phyloP scores from a whole-genome alignment of 371 early-diverging fungal genomes.

The Synchytrium microbalum region DNA sequence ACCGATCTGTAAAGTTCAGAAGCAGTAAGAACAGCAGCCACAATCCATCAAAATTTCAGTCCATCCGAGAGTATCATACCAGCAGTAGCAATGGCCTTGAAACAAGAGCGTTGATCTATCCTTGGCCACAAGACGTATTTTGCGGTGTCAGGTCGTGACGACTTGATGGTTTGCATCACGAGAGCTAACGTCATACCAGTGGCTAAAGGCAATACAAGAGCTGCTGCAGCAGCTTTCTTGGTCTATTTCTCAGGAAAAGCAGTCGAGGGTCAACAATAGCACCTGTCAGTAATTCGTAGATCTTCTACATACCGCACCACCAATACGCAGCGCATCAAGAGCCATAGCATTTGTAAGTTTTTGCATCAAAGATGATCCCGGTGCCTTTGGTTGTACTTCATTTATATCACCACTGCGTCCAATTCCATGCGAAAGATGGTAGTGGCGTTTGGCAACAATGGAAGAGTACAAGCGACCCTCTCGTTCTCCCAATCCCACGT shows the following conservation, averaged over 20 bases:
- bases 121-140: conserved; percentile 29
- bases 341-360: conserved; percentile 20
- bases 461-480: conserved; percentile 12
- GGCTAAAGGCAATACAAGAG: conserved; percentile 23
- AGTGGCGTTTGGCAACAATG: conserved; percentile 13
- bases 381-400: conserved; percentile 27
- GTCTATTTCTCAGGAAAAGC: conserved; percentile 1
- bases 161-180: conserved; percentile 2
- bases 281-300: neutral
- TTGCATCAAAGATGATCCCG: conserved; percentile 23
- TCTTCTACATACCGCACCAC: conserved; percentile 6
- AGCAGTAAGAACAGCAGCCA: too few relatives aligned
- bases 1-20: too few relatives aligned
- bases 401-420: conserved; percentile 26
- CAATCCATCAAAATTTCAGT: too few relatives aligned
- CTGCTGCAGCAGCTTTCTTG: conserved; percentile 5
- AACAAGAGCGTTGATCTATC: conserved; percentile 23
- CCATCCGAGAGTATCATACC: conserved; percentile 8
- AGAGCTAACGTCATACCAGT: conserved; percentile 24
- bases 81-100: conserved; percentile 22
- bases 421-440: conserved; percentile 20
- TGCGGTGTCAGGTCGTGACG: conserved; percentile 2
- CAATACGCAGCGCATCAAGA: conserved; percentile 16
- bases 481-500: conserved; percentile 19
- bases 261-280: neutral